phyloP scores from a whole-genome alignment of 176 grass and related monocot genomes.

The Leersia perrieri region DNA sequence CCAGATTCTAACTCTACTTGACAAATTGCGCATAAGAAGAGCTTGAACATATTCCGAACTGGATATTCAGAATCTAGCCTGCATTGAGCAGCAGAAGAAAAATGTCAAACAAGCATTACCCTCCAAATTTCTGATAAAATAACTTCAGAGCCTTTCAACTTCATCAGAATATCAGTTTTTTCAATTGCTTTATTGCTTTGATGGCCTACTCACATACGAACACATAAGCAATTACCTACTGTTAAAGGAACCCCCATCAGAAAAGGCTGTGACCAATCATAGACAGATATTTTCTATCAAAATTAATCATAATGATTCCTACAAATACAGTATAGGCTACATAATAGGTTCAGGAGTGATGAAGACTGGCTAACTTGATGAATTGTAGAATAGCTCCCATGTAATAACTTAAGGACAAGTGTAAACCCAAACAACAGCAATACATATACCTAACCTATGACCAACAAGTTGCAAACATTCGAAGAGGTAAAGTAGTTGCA shows the following conservation, averaged over 20 bases:
- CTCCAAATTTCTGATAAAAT: constrained; percentile 23
- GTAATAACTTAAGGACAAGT: background rate
- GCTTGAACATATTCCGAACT: constrained; percentile 90
- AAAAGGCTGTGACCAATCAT: background rate
- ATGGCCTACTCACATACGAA: background rate
- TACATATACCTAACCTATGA: background rate
- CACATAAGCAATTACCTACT: background rate
- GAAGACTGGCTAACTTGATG: background rate
- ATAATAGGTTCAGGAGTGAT: background rate
- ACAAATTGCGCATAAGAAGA: constrained; percentile 91
- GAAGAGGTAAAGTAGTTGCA: background rate
- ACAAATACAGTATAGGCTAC: background rate
- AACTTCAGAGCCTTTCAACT: constrained; percentile 3
- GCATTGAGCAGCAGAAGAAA: constrained; percentile 26
- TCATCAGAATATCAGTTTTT: background rate
- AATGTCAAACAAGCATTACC: constrained; percentile 3
- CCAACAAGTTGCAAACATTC: background rate
- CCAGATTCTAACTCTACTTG: constrained; percentile 70
- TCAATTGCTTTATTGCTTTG: background rate
- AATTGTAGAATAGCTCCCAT: background rate
- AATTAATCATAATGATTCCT: background rate
- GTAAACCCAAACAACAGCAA: background rate
- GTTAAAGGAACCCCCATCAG: background rate
- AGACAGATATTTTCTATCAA: background rate
- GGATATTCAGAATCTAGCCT: constrained; percentile 85